A percentile compares a stretch with the other conserved stretches of the same genome.
Conservation (phyloP, 2,329 filamentous ascomycete genomes). For the Colletotrichum sansevieriae region DNA sequence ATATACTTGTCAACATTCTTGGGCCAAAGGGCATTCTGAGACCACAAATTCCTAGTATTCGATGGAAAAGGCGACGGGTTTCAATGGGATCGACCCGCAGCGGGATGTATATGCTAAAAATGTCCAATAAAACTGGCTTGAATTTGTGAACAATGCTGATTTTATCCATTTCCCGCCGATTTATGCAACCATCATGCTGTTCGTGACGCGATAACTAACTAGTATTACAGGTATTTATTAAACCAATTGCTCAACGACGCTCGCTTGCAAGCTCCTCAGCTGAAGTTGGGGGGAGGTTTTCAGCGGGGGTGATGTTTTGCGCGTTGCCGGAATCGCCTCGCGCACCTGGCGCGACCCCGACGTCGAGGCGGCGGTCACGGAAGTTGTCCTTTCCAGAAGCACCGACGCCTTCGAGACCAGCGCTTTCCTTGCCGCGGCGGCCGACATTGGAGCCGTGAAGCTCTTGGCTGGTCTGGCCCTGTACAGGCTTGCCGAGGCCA, state of each 20-base stretch:
- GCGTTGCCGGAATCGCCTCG: constrained; percentile 40
- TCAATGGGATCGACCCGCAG: constrained; percentile 2
- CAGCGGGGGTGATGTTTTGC: constrained; percentile 45
- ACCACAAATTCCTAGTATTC: neutral
- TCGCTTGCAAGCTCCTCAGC: constrained; percentile 47
- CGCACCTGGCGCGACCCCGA: constrained; percentile 44
- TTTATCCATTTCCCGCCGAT: neutral
- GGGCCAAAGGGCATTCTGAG: neutral
- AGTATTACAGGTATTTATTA: constrained; percentile 13
- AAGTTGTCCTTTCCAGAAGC: constrained; percentile 49
- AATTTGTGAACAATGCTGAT: neutral
- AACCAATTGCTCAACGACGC: constrained; percentile 1
- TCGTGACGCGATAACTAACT: constrained; percentile 24
- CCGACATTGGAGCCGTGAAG: constrained; percentile 50
- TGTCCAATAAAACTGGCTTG: neutral
- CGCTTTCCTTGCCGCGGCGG: constrained; percentile 51
- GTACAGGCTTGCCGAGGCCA: constrained; percentile 57
- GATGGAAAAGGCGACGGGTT: neutral
- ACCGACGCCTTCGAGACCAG: constrained; percentile 56
- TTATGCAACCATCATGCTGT: constrained; percentile 2
- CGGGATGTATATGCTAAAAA: neutral
- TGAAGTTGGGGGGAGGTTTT: constrained; percentile 44
- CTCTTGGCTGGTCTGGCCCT: constrained; percentile 59
- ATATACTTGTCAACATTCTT: constrained; percentile 12
- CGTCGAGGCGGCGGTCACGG: constrained; percentile 49